Percentiles rank a stretch among this genome's conserved stretches.
Evolutionary conservation across 495 filamentous ascomycete species (phyloP).

Genomic region (Amphirosellinia nigrospora): DNA sequence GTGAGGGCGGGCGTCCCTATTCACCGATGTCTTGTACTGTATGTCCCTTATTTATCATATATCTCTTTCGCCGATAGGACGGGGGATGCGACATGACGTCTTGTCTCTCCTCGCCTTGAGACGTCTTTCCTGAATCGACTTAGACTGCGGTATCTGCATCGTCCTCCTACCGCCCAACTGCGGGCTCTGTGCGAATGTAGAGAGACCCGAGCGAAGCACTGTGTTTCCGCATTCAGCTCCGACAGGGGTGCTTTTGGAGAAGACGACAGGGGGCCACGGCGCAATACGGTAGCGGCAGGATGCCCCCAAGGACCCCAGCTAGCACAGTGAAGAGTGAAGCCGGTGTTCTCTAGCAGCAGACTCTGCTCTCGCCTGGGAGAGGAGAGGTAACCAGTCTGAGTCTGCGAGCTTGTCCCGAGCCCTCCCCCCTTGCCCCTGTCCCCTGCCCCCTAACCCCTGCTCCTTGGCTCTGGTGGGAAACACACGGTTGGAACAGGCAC

Average conservation of each 20-base stretch:
- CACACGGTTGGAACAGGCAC: constrained; percentile 30
- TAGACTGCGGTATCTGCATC: neutral
- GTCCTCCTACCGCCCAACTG: constrained; percentile 22
- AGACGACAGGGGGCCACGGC: constrained; percentile 14
- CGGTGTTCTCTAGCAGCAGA: neutral
- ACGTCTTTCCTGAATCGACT: neutral
- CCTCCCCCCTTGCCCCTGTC: no score
- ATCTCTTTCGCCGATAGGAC: constrained; percentile 7
- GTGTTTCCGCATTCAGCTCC: constrained; percentile 28
- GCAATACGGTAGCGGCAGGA: constrained; percentile 20
- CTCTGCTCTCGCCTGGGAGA: constrained; percentile 23
- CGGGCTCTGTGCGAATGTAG: constrained; percentile 26
- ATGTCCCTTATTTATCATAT: constrained; percentile 5
- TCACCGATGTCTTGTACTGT: constrained; percentile 25
- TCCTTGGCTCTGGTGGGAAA: constrained; percentile 29
- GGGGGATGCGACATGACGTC: constrained; percentile 22
- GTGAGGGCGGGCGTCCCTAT: neutral
- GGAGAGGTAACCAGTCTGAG: constrained; percentile 28
- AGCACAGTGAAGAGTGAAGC: constrained; percentile 23
- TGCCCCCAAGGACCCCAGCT: neutral
- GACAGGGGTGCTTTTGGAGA: constrained; percentile 28
- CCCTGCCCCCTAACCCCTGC: no score
- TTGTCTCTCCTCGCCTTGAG: constrained; percentile 17
- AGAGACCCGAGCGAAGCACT: constrained; percentile 21
- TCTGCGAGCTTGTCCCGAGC: constrained; percentile 25